phyloP scores from a whole-genome alignment of 2,329 filamentous ascomycete genomes.

The Epichloe brachyelytri region DNA sequence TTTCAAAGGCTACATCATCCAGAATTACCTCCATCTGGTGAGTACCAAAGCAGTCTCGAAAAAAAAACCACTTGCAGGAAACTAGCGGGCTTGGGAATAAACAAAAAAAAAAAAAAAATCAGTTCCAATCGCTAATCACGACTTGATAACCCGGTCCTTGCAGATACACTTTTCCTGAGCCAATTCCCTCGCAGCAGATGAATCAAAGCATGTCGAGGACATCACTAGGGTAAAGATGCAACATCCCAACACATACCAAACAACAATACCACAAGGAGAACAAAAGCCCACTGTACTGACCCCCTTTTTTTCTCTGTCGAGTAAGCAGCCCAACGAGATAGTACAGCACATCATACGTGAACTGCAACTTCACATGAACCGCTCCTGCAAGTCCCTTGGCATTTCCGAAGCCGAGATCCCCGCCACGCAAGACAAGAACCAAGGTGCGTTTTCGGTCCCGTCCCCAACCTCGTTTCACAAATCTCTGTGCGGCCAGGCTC shows the following conservation, averaged over 20 bases:
- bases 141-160: too few relatives aligned
- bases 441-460: conserved; percentile 31
- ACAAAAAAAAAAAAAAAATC: too few relatives aligned
- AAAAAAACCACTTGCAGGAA: too few relatives aligned
- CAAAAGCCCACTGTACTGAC: neutral
- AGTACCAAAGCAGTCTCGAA: conserved; percentile 10
- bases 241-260: neutral
- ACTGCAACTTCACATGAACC: conserved; percentile 67
- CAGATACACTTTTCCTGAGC: conserved; percentile 79
- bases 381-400: conserved; percentile 77
- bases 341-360: conserved; percentile 68
- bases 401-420: conserved; percentile 63
- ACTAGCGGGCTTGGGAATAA: too few relatives aligned
- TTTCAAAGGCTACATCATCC: conserved; percentile 81
- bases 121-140: too few relatives aligned
- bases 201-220: conserved; percentile 59
- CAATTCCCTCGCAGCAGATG: conserved; percentile 76
- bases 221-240: conserved; percentile 45
- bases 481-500: too few relatives aligned
- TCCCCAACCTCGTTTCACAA: neutral
- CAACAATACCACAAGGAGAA: neutral
- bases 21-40: conserved; percentile 85
- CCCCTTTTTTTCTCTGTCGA: neutral
- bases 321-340: conserved; percentile 34
- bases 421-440: conserved; percentile 57